phyloP scores from a whole-genome alignment of 2,329 filamentous ascomycete species.

The Rachicladosporium sp. region DNA sequence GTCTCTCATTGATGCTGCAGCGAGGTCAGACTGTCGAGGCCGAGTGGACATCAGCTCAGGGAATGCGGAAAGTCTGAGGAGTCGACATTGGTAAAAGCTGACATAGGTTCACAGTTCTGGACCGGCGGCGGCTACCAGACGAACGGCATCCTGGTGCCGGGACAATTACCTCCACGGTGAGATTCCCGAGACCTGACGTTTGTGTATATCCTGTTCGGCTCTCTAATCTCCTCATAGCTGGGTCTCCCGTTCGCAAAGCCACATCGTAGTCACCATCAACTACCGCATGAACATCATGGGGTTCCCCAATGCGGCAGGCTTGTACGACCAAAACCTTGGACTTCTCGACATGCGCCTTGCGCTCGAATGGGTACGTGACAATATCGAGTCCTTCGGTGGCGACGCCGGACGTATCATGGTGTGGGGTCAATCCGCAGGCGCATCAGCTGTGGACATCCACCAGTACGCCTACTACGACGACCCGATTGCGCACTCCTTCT shows the following conservation, averaged over 20 bases:
- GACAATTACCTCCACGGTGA: background rate
- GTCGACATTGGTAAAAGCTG: no score
- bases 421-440: slow-evolving; percentile 20
- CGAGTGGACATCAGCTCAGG: no score
- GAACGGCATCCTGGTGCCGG: slow-evolving; percentile 1
- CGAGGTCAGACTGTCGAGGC: no score
- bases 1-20: no score
- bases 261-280: slow-evolving; percentile 32
- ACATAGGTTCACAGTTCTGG: background rate
- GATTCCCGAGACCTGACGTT: no score
- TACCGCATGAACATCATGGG: slow-evolving; percentile 32
- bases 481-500: slow-evolving; percentile 7
- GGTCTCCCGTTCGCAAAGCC: slow-evolving; percentile 19
- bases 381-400: slow-evolving; percentile 41
- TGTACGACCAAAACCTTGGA: slow-evolving; percentile 34
- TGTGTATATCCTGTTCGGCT: no score
- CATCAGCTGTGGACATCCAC: slow-evolving; percentile 12
- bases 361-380: slow-evolving; percentile 40
- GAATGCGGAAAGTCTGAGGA: no score
- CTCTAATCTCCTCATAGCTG: background rate
- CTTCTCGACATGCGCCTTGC: slow-evolving; percentile 42
- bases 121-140: slow-evolving; percentile 4
- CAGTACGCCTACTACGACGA: slow-evolving; percentile 1
- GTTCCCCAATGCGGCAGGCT: slow-evolving; percentile 25
- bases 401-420: slow-evolving; percentile 18